Conservation (phyloP, 352 stramenopile species). For the Phytopythium mirpurense region DNA sequence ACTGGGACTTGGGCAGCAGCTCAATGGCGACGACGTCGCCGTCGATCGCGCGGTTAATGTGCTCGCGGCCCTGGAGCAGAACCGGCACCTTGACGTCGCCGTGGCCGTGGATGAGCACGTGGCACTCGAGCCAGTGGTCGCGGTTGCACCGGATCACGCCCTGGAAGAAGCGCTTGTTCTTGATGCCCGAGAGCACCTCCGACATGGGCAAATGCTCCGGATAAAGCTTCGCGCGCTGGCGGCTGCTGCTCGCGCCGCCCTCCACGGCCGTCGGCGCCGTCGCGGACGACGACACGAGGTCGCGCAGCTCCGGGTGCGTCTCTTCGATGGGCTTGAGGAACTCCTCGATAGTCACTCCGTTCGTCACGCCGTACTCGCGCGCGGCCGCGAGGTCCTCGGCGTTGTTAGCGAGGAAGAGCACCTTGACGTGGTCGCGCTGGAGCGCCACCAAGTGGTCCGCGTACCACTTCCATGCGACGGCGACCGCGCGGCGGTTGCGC, state of each 20-base stretch:
- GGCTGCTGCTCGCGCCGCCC: conserved; percentile 39
- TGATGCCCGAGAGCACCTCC: conserved; percentile 80
- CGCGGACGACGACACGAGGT: conserved; percentile 42
- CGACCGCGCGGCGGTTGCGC: conserved; percentile 85
- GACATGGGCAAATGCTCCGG: conserved; percentile 70
- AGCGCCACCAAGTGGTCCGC: conserved; percentile 47
- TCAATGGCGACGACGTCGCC: conserved; percentile 97
- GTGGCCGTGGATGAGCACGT: conserved; percentile 70
- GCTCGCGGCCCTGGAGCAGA: conserved; percentile 60
- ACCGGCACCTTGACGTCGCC: conserved; percentile 65
- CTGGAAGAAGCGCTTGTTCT: conserved; percentile 87
- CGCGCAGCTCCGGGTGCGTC: conserved; percentile 46
- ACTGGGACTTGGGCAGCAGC: conserved; percentile 81
- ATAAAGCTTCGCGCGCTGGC: conserved; percentile 57
- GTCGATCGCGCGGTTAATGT: conserved; percentile 97
- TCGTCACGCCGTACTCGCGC: conserved; percentile 34
- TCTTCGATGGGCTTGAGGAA: conserved; percentile 51
- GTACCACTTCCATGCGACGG: conserved; percentile 79
- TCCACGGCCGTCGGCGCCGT: conserved; percentile 6
- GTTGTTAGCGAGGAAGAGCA: conserved; percentile 67
- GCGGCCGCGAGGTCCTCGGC: conserved; percentile 45
- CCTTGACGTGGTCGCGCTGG: conserved; percentile 34
- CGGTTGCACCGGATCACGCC: conserved; percentile 86
- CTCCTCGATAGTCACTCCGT: conserved; percentile 49
- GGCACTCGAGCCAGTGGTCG: conserved; percentile 78